Evolutionary conservation across 441 rosid species (phyloP).

Genomic region (Erodium trifolium): DNA sequence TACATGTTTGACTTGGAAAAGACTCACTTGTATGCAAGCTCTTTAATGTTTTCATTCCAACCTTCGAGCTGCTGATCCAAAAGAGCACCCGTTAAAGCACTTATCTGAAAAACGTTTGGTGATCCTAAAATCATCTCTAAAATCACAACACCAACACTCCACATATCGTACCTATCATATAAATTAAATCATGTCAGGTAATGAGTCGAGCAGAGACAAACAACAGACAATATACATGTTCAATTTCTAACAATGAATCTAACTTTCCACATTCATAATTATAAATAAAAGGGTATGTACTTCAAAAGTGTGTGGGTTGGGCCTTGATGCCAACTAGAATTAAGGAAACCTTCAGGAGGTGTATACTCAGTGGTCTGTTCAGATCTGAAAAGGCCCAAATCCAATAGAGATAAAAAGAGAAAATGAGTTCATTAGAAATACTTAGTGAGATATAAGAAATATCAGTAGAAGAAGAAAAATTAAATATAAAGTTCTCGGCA

Average conservation of each 20-base stretch:
- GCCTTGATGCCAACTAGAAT: slow-evolving; percentile 79
- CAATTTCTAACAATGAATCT: slow-evolving; percentile 7
- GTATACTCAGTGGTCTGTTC: slow-evolving; percentile 89
- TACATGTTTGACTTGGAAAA: slow-evolving; percentile 13
- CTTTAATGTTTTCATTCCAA: slow-evolving; percentile 78
- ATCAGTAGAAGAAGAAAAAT: slow-evolving; percentile 9
- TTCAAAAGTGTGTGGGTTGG: slow-evolving; percentile 42
- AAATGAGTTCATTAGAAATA: neutral
- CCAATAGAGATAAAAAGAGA: slow-evolving; percentile 10
- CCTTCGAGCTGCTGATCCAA: slow-evolving; percentile 80
- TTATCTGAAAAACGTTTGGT: slow-evolving; percentile 79
- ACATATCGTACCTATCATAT: slow-evolving; percentile 76
- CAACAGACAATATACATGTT: neutral
- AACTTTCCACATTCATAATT: neutral
- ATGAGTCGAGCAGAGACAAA: too few species aligned
- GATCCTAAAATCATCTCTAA: slow-evolving; percentile 91
- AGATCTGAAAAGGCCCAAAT: slow-evolving; percentile 40
- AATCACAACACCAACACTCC: slow-evolving; percentile 95
- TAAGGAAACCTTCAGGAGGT: slow-evolving; percentile 87
- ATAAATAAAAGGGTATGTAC: slow-evolving; percentile 31
- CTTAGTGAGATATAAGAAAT: slow-evolving; percentile 13
- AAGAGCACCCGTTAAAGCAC: slow-evolving; percentile 60
- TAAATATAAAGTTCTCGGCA: slow-evolving; percentile 11
- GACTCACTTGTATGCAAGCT: slow-evolving; percentile 87
- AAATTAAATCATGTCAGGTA: slow-evolving; percentile 4